Evolutionary conservation across 352 stramenopile genomes (phyloP), one percentile per base, ranked within the genome.

Genomic region (Pythium dissotocum): DNA sequence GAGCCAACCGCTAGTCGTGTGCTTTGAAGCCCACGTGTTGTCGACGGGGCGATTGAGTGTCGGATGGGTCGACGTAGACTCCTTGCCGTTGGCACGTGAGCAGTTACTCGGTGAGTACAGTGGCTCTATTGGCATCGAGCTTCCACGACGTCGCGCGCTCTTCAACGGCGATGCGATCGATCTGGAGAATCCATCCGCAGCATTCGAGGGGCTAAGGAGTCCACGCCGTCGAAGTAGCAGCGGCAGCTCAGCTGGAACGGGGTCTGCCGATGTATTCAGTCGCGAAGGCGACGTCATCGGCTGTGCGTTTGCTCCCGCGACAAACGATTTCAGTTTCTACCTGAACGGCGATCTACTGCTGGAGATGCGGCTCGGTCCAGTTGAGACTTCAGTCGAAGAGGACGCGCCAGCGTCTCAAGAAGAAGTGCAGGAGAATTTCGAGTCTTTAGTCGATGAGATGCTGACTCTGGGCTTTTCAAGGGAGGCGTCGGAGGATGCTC

Each of bases 221-320:
- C 77, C 80, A 53, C 76, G 78, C 14, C 24, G 55, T 24, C 55
- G 65, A 60, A 67, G 26, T 56, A 73, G 70, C 38, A 78, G 67
- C 49, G 67, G 49, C 8, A 76, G 38, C 52, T 77, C 57, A 16
- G 46, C 13, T 28, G 32, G 33, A 42, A 66, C 71, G 1, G 75
- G 76, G n/a, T 70, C 68, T 13, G 77, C 73, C 9, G 79, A 91
- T 53, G 65, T 90, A 63, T 84, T 83, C 55, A 71, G 60, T 64
- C 75, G 77, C 9, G 65, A 77, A 33, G 78, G 82, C 0, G 82
- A 93, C 49, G 73, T 89, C 6, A 69, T 93, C 40, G 82, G 85
- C 0, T 93, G 85, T 18, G 71, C 79, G 6, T 65, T 82, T 26
- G 67, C 64, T 24, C 51, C 72, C 21, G 51, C 62, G 12, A 77